A percentile compares a stretch with the other conserved stretches of the same genome.
These are phyloP conservation scores for Gentiana macrophylla DNA, from an alignment of 257 asterid species.

Conservation along the genomic window DNA sequence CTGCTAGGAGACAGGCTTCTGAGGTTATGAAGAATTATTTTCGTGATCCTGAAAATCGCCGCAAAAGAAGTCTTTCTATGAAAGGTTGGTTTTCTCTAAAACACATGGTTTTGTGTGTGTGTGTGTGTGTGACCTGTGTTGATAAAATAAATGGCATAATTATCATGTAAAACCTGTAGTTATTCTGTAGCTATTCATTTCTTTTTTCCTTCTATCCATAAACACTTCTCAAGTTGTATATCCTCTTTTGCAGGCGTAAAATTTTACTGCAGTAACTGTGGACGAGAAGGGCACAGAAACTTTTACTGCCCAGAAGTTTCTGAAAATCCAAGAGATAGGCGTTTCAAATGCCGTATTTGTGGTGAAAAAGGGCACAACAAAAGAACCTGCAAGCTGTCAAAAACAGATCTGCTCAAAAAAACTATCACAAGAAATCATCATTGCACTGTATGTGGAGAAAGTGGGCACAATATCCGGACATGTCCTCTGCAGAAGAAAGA, in stretches of 20 bases:
- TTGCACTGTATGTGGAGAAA: constrained; percentile 58
- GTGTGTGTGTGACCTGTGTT: no score
- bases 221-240: no score
- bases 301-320: constrained; percentile 63
- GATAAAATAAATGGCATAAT: no score
- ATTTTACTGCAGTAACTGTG: constrained; percentile 66
- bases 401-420: constrained; percentile 18
- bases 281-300: constrained; percentile 79
- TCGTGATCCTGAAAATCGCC: constrained; percentile 77
- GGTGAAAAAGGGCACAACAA: constrained; percentile 86
- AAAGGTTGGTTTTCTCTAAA: constrained; percentile 33
- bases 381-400: constrained; percentile 61
- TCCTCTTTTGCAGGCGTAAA: constrained; percentile 40
- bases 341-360: constrained; percentile 59
- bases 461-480: constrained; percentile 65
- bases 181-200: no score
- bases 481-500: constrained; percentile 36
- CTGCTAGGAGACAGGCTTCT: constrained; percentile 80
- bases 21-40: constrained; percentile 79
- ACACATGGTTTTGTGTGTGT: no score
- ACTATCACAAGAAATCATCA: constrained; percentile 29
- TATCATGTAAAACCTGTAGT: no score
- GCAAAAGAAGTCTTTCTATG: constrained; percentile 82
- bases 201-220: no score
- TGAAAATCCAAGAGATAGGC: constrained; percentile 22